Conservation (phyloP, 2,329 filamentous ascomycete genomes). For the Aspergillus neoniger region DNA sequence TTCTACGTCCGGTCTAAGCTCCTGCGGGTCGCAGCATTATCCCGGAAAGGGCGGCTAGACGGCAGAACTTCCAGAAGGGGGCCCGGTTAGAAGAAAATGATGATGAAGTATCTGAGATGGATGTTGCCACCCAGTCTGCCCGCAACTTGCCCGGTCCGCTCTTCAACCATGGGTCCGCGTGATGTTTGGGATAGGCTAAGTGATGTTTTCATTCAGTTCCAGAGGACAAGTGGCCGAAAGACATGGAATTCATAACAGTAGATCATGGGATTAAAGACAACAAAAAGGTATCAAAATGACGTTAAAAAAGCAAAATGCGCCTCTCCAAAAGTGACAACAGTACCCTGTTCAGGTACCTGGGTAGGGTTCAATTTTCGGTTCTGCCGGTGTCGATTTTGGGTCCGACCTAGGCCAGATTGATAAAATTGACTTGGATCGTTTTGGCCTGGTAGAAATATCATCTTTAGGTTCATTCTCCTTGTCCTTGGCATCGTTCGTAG, state of each 20-base stretch:
- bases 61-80: neutral
- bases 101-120: slow-evolving; percentile 1
- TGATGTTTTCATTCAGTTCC: neutral
- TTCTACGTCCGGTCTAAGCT: neutral
- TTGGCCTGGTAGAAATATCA: slow-evolving; percentile 23
- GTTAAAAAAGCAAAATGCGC: neutral
- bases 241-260: neutral
- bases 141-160: slow-evolving; percentile 14
- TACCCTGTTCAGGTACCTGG: slow-evolving; percentile 35
- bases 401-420: slow-evolving; percentile 31
- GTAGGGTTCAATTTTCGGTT: slow-evolving; percentile 34
- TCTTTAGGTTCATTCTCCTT: slow-evolving; percentile 2
- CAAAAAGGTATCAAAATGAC: slow-evolving; percentile 6
- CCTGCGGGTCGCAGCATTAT: neutral
- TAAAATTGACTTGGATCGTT: slow-evolving; percentile 33
- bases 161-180: slow-evolving; percentile 18
- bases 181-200: slow-evolving; percentile 10
- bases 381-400: slow-evolving; percentile 19
- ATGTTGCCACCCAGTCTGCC: slow-evolving; percentile 16
- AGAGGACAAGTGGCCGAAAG: slow-evolving; percentile 15
- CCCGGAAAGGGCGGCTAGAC: neutral
- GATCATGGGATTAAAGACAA: neutral
- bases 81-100: neutral
- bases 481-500: neutral
- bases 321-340: neutral